These are phyloP conservation scores for Thozetella sp. DNA, from an alignment of 495 filamentous ascomycete genomes.

Conservation along the genomic window DNA sequence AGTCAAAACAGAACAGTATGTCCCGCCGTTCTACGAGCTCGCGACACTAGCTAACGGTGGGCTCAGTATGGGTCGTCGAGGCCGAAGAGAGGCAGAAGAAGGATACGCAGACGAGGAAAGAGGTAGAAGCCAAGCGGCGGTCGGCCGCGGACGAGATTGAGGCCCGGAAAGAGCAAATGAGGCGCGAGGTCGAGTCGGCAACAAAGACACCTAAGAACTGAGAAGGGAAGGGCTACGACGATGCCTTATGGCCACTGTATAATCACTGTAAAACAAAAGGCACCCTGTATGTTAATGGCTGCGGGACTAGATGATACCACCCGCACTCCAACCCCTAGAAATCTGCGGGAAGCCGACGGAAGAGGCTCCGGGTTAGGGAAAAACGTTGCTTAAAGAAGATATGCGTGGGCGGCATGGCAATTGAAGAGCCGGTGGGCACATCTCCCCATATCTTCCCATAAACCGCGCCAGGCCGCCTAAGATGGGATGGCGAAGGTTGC, in stretches of 20 bases:
- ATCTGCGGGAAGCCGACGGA: background rate
- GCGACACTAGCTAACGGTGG: slow-evolving; percentile 10
- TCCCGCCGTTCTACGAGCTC: background rate
- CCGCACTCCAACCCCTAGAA: background rate
- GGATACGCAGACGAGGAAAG: slow-evolving; percentile 53
- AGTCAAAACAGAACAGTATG: slow-evolving; percentile 79
- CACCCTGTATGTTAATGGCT: background rate
- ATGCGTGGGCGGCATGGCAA: too few species aligned
- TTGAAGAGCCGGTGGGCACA: too few species aligned
- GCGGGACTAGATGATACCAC: background rate
- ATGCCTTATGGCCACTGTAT: background rate
- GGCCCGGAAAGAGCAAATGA: slow-evolving; percentile 65
- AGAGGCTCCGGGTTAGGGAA: too few species aligned
- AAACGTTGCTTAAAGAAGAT: too few species aligned
- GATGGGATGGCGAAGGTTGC: too few species aligned
- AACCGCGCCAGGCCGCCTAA: too few species aligned
- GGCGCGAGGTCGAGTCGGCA: slow-evolving; percentile 41
- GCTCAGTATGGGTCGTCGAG: slow-evolving; percentile 70
- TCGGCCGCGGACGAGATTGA: slow-evolving; percentile 55
- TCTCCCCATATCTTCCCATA: too few species aligned
- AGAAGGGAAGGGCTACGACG: background rate
- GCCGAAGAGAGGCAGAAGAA: slow-evolving; percentile 62
- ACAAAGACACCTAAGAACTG: background rate
- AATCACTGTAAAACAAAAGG: background rate
- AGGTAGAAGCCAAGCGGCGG: slow-evolving; percentile 49